Percentiles rank a stretch among this genome's conserved stretches.
Evolutionary conservation across 2,329 filamentous ascomycete genomes (phyloP).

Genomic region (Colletotrichum chrysophilum): DNA sequence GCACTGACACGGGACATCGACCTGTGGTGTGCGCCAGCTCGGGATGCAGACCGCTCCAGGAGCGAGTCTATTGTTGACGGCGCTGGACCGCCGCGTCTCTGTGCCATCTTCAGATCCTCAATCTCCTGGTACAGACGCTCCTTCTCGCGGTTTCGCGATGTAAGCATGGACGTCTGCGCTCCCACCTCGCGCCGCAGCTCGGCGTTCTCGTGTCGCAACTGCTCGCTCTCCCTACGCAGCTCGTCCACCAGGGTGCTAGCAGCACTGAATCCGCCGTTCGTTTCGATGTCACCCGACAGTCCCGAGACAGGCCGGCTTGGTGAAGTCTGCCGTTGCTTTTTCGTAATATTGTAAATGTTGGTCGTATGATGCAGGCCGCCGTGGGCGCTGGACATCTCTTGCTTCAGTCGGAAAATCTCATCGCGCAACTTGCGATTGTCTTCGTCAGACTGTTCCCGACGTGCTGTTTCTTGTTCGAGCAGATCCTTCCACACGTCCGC

Average conservation of each 20-base stretch:
- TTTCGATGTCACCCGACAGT: conserved; percentile 55
- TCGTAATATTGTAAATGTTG: conserved; percentile 70
- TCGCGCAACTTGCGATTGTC: conserved; percentile 85
- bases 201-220: conserved; percentile 89
- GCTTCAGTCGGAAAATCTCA: conserved; percentile 77
- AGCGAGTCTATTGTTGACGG: conserved; percentile 83
- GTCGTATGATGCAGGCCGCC: conserved; percentile 60
- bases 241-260: conserved; percentile 79
- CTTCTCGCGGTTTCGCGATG: conserved; percentile 92
- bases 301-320: conserved; percentile 56
- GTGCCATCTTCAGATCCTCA: conserved; percentile 90
- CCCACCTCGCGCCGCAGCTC: conserved; percentile 91
- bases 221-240: conserved; percentile 69
- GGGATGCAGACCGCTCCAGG: conserved; percentile 90
- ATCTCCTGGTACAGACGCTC: conserved; percentile 96
- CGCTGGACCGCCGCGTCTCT: conserved; percentile 70
- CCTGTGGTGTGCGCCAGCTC: conserved; percentile 72
- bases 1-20: conserved; percentile 78
- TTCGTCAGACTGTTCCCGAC: conserved; percentile 88
- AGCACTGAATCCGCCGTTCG: conserved; percentile 58
- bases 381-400: conserved; percentile 50
- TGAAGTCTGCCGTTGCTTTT: conserved; percentile 55
- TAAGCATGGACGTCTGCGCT: conserved; percentile 96
- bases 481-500: conserved; percentile 95
- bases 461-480: conserved; percentile 87